These are phyloP conservation scores for Yamadazyma siamensis DNA, from an alignment of 1,139 yeast species.

Conservation along the genomic window DNA sequence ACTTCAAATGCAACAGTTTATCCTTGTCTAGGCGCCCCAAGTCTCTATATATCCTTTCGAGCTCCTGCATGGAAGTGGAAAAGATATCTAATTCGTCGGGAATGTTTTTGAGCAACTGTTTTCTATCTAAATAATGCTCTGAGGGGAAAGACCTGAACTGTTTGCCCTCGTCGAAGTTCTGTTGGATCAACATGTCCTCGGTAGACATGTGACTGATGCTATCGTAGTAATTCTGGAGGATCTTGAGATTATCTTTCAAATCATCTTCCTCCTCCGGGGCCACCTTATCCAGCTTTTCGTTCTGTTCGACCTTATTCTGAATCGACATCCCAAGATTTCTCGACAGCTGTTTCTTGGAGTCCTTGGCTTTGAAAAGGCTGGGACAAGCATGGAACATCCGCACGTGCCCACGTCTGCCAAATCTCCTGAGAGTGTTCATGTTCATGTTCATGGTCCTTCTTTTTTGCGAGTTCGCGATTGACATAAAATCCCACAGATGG, in stretches of 20 bases:
- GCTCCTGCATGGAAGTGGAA: slow-evolving; percentile 23
- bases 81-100: slow-evolving; percentile 40
- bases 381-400: slow-evolving; percentile 2
- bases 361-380: slow-evolving; percentile 7
- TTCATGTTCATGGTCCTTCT: not conserved
- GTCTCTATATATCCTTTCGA: slow-evolving; percentile 30
- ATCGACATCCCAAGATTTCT: slow-evolving; percentile 9
- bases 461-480: too few species aligned
- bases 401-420: not conserved
- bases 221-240: slow-evolving; percentile 22
- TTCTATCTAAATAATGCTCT: slow-evolving; percentile 37
- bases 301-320: slow-evolving; percentile 8
- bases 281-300: slow-evolving; percentile 4
- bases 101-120: slow-evolving; percentile 27
- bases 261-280: slow-evolving; percentile 6
- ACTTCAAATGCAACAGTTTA: slow-evolving; percentile 37
- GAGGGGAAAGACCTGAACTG: slow-evolving; percentile 34
- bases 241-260: slow-evolving; percentile 6
- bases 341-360: slow-evolving; percentile 8
- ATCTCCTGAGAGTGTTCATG: not conserved
- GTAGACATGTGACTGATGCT: slow-evolving; percentile 38
- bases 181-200: slow-evolving; percentile 36
- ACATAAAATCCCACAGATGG: not conserved
- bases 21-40: slow-evolving; percentile 36
- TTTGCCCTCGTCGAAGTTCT: slow-evolving; percentile 34